These are phyloP conservation scores for Alternaria metachromatica DNA, from an alignment of 2,329 filamentous ascomycete species.

Conservation along the genomic window DNA sequence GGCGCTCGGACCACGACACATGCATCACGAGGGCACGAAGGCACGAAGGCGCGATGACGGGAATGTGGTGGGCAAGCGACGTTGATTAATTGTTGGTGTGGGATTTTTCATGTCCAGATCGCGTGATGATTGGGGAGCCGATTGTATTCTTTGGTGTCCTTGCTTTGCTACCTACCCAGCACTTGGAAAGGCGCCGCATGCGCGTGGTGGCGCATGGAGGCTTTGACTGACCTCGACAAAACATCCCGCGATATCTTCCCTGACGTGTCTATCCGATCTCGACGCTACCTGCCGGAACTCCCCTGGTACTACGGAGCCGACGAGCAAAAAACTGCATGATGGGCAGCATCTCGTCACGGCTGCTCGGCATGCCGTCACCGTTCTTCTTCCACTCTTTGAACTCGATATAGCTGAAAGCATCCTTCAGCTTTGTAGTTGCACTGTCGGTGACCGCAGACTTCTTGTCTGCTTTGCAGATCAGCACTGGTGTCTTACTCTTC, in stretches of 20 bases:
- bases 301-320: constrained; percentile 63
- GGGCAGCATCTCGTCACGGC: constrained; percentile 84
- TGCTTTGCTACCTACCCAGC: constrained; percentile 9
- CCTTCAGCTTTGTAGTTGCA: constrained; percentile 68
- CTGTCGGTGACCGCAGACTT: constrained; percentile 65
- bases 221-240: no score
- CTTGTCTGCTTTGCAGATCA: constrained; percentile 65
- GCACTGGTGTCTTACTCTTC: constrained; percentile 68
- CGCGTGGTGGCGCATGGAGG: not conserved
- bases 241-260: not conserved
- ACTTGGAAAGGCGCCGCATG: constrained; percentile 6
- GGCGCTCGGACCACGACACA: constrained; percentile 20
- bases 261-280: constrained; percentile 49
- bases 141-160: not conserved
- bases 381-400: constrained; percentile 56
- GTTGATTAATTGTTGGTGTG: not conserved
- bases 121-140: not conserved
- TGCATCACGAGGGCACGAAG: constrained; percentile 8
- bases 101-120: not conserved
- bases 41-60: not conserved
- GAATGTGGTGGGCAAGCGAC: not conserved
- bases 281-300: constrained; percentile 60
- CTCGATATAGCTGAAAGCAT: constrained; percentile 63
- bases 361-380: constrained; percentile 83
- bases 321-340: constrained; percentile 85